Evolutionary conservation across 2,329 filamentous ascomycete genomes (phyloP).

Genomic region (Calonectria henricotiae): DNA sequence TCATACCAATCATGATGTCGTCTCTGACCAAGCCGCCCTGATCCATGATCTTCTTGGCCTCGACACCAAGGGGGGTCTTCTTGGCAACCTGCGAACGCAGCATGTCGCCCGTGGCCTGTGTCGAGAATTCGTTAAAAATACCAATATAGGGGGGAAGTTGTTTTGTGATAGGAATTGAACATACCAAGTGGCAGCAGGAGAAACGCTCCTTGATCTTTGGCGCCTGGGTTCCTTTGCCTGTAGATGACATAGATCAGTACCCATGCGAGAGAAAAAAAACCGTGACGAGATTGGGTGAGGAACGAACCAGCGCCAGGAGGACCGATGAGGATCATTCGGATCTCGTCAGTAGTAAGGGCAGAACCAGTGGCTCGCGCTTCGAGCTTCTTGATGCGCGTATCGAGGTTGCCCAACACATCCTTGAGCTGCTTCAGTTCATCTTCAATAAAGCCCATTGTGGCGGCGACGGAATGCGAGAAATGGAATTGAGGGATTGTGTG

Average conservation of each 20-base stretch:
- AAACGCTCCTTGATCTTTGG: slow-evolving; percentile 99
- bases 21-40: slow-evolving; percentile 97
- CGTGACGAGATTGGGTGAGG: neutral
- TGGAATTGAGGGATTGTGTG: slow-evolving; percentile 41
- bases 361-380: slow-evolving; percentile 80
- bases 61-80: slow-evolving; percentile 93
- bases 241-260: slow-evolving; percentile 43
- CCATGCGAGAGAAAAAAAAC: slow-evolving; percentile 26
- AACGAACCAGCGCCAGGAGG: slow-evolving; percentile 94
- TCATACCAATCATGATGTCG: slow-evolving; percentile 99
- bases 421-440: slow-evolving; percentile 90
- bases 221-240: slow-evolving; percentile 99
- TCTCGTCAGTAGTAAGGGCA: slow-evolving; percentile 71
- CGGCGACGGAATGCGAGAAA: slow-evolving; percentile 46
- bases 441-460: slow-evolving; percentile 89
- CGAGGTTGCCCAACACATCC: slow-evolving; percentile 86
- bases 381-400: slow-evolving; percentile 88
- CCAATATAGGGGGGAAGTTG: neutral
- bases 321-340: slow-evolving; percentile 98
- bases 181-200: slow-evolving; percentile 95
- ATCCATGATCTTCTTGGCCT: slow-evolving; percentile 99
- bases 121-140: slow-evolving; percentile 43
- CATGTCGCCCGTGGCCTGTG: slow-evolving; percentile 97
- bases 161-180: slow-evolving; percentile 55
- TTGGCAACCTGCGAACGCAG: slow-evolving; percentile 97